phyloP scores from a whole-genome alignment of 352 stramenopile genomes.

The Globisporangium irregulare region DNA sequence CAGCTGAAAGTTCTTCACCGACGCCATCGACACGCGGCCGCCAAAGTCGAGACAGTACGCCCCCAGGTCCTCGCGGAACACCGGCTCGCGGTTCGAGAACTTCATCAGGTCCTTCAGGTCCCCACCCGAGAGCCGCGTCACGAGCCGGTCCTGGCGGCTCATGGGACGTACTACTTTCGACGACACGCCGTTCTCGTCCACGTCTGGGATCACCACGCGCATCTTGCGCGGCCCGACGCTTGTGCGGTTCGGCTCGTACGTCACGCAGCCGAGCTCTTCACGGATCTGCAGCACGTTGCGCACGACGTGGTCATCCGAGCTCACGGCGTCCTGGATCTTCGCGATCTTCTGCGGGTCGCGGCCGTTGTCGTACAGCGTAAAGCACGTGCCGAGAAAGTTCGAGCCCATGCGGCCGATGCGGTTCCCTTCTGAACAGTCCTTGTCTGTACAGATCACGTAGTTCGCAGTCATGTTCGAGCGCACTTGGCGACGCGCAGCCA shows the following conservation, averaged over 20 bases:
- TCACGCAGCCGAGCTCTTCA: constrained; percentile 81
- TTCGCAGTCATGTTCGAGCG: constrained; percentile 89
- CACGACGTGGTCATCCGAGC: constrained; percentile 53
- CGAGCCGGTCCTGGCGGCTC: constrained; percentile 80
- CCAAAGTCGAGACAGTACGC: constrained; percentile 56
- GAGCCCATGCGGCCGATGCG: constrained; percentile 88
- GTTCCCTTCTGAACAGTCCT: constrained; percentile 63
- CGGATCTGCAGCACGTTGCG: constrained; percentile 87
- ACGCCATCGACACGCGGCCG: constrained; percentile 9
- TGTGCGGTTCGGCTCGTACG: constrained; percentile 85
- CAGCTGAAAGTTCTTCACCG: constrained; percentile 85
- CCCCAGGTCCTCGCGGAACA: constrained; percentile 82
- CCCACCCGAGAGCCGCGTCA: constrained; percentile 60
- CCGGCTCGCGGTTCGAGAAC: constrained; percentile 84
- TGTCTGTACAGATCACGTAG: constrained; percentile 84
- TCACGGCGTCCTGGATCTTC: constrained; percentile 84
- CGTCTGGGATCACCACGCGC: constrained; percentile 77
- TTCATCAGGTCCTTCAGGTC: constrained; percentile 85
- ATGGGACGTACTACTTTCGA: constrained; percentile 85
- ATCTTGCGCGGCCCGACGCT: constrained; percentile 86
- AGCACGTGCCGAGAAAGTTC: constrained; percentile 85
- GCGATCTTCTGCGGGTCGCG: constrained; percentile 85
- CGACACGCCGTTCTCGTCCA: constrained; percentile 74
- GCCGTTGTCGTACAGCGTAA: constrained; percentile 88
- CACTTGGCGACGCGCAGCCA: constrained; percentile 75